Evolutionary conservation across 2,329 filamentous ascomycete genomes (phyloP), one percentile per base, ranked within the genome.

Genomic region (Exophiala sideris): DNA sequence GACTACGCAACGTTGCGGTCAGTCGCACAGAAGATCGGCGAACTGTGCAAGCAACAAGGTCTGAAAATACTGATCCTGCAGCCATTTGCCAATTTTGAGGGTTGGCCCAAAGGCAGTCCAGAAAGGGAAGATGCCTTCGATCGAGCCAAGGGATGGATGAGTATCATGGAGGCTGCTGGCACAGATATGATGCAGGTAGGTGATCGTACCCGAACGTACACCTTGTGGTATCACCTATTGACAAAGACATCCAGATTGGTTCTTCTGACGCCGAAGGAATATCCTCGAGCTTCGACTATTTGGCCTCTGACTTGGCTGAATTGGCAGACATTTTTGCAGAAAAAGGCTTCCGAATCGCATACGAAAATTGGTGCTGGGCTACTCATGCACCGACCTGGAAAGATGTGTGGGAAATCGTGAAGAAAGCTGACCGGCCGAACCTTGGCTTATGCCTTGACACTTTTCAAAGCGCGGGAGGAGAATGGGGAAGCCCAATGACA

Each of bases 321-420:
- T 73, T 91, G 5, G 83, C 82, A 2, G 83, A 87, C 50, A 70
- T 87, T 48, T 75, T 87, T 1, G 79, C 78, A 0, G 66, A 75
- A 18, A 76, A 81, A 44, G 76, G 77, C 0, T 81, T 83, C 66
- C 77, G 80, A 5, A 71, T 91, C 14, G 86, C 87, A 0, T 91
- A 91, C 62, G 87, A 91, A 70, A 90, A 91, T 65, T 91, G 87
- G 86, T 89, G 87, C 70, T 91, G 87, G 88, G 84, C 84, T 0
- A 88, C 86, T 0, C 80, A 83, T 45, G 85, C 86, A 0, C 80
- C 84, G 0, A 76, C 72, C 1, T 92, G 87, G 88, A 80, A 79
- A 59, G 77, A 84, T 45, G 84, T 85, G 0, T 91, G 86, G 85
- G 72, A 80, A 2, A 84, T 91, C 10, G 84, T 89, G 3, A 65